A percentile compares a stretch with the other conserved stretches of the same genome.
Evolutionary conservation across 768 basidiomycete genomes (phyloP).

Genomic region (Tulasnella sp.): DNA sequence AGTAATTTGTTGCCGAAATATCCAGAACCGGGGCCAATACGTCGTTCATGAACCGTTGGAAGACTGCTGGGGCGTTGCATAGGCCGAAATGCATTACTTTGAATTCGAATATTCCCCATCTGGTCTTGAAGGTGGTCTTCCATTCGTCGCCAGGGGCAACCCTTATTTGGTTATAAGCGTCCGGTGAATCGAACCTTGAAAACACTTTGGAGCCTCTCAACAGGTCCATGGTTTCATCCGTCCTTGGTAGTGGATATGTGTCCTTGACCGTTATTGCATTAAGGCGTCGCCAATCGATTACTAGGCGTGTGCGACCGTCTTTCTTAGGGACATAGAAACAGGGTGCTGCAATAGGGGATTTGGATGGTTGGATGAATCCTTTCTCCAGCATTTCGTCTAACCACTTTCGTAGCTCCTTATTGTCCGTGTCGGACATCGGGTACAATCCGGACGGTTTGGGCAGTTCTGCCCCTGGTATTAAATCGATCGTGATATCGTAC

Average conservation of each 20-base stretch:
- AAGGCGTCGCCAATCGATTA: not conserved
- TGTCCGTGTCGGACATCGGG: constrained; percentile 39
- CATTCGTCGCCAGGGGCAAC: constrained; percentile 19
- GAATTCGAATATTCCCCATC: not conserved
- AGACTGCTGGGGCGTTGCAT: not conserved
- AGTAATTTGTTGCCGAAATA: constrained; percentile 26
- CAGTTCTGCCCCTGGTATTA: constrained; percentile 36
- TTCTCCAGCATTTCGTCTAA: constrained; percentile 41
- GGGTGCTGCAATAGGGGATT: constrained; percentile 32
- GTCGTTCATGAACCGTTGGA: not conserved
- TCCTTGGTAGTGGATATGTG: constrained; percentile 28
- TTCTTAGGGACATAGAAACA: constrained; percentile 24
- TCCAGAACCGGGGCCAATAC: constrained; percentile 9
- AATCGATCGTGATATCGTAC: constrained; percentile 43
- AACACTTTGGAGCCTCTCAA: not conserved
- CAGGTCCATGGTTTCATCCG: constrained; percentile 6
- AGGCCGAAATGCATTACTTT: not conserved
- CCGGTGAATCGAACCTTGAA: constrained; percentile 11
- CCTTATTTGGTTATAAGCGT: constrained; percentile 21
- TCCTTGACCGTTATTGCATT: not conserved
- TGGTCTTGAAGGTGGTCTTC: constrained; percentile 21
- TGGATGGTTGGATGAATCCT: constrained; percentile 37
- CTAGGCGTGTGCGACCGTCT: constrained; percentile 19
- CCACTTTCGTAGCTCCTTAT: constrained; percentile 39
- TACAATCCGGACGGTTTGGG: constrained; percentile 39